phyloP scores from a whole-genome alignment of 306 rosid species.

The Vachellia collinsii region DNA sequence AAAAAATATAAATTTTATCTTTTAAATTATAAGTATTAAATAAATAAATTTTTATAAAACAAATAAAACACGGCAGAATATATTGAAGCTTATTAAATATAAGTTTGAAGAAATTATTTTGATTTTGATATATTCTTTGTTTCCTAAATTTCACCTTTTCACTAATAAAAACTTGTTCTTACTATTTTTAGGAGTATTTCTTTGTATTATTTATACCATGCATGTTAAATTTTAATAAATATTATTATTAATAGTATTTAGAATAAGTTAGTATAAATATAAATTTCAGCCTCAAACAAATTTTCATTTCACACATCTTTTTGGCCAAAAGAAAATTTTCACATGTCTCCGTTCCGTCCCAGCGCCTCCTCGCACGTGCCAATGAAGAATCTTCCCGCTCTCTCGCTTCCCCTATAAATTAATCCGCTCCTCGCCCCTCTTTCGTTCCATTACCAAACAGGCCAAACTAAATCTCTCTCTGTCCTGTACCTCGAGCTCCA shows the following conservation, averaged over 20 bases:
- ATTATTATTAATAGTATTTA: too few species aligned
- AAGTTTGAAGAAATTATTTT: too few species aligned
- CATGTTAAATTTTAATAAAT: too few species aligned
- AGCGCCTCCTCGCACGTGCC: conserved; percentile 21
- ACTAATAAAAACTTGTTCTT: too few species aligned
- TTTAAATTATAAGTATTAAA: too few species aligned
- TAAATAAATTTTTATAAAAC: too few species aligned
- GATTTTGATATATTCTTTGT: too few species aligned
- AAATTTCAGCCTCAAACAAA: not conserved
- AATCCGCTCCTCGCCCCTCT: not conserved
- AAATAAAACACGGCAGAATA: too few species aligned
- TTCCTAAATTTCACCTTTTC: not conserved
- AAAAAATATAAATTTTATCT: too few species aligned
- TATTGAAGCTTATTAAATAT: too few species aligned
- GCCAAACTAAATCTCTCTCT: not conserved
- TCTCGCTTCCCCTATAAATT: conserved; percentile 10
- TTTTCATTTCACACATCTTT: not conserved
- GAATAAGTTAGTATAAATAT: not conserved
- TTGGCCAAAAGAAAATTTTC: too few species aligned
- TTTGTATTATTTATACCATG: not conserved
- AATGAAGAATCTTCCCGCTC: not conserved
- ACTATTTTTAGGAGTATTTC: too few species aligned
- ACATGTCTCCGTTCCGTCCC: not conserved
- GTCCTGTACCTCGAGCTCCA: not conserved
- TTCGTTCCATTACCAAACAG: not conserved